Evolutionary conservation across 805 yeast species (phyloP), one percentile per base, ranked within the genome.

Genomic region (Sugiyamaella boreocaroliniensis): DNA sequence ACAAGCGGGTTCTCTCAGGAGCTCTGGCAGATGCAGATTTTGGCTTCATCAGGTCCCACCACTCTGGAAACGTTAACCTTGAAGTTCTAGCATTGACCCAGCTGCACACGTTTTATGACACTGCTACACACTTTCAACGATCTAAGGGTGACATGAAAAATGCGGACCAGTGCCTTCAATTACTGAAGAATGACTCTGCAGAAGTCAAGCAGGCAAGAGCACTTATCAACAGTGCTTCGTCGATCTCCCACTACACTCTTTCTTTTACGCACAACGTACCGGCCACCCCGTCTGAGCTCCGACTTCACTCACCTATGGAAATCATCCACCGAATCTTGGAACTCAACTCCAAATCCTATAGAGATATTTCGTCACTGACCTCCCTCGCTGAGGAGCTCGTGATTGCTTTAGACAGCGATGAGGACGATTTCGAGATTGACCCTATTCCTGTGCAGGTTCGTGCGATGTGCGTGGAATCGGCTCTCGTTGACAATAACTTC

Each of bases 401-500:
- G 2, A 32, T 49, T 15, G 54, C 29, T 4, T 55, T 48, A 11
- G 52, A 18, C 37, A 29, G 49, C 40, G 47, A 49, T 12, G 50
- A 48, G 5, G 42, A 46, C 3, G 42, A 50, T 4, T 40, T 29
- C 22, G 49, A 47, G 2, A 52, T 29, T 4, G 58, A 54, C 32
- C 15, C 56, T 11, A 15, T 52, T 5, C 14, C 50, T 41, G 53
- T 54, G n/a, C 55, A 14, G 6, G 54, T 60, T 2, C 40, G 59
- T 8, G 57, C 61, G 2, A 73, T 79, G 42, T 83, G 87, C 59
- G 79, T 88, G 19, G 88, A 86, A 58, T 75, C 83, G 45, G 80
- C 95, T 0, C 70, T 86, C 26, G 80, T 76, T 1, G 80, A 83
- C 47, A 70, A 73, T 54, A 84, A 86, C 64, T 86, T 86, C 58